phyloP scores from a whole-genome alignment of 1,284 basidiomycete genomes.

The Sphagnurus paluster region DNA sequence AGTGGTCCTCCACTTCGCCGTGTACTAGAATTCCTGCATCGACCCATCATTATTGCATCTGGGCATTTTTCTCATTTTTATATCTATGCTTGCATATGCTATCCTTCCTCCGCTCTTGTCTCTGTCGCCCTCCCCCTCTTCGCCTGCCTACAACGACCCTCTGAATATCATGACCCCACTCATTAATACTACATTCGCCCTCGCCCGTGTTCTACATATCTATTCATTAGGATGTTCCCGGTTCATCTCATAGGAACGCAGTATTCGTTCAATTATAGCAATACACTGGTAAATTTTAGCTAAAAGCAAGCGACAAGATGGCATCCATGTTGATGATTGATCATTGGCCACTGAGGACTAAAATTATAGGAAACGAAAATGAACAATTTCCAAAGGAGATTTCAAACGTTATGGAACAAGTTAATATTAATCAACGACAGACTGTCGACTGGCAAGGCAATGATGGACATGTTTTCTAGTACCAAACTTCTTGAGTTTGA shows the following conservation, averaged over 20 bases:
- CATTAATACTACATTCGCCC: neutral
- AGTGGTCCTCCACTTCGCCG: slow-evolving; percentile 6
- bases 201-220: neutral
- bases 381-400: too few relatives aligned
- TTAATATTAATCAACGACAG: too few relatives aligned
- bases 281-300: too few relatives aligned
- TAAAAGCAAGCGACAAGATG: too few relatives aligned
- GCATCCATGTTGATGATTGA: too few relatives aligned
- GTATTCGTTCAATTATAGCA: neutral
- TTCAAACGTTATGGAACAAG: too few relatives aligned
- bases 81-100: slow-evolving; percentile 11
- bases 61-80: slow-evolving; percentile 8
- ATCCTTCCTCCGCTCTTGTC: neutral
- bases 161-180: neutral
- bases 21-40: slow-evolving; percentile 19
- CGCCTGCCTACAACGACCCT: neutral
- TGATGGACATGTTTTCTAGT: too few relatives aligned
- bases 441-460: too few relatives aligned
- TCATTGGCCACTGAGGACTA: too few relatives aligned
- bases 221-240: neutral
- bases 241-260: neutral
- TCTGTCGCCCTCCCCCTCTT: neutral
- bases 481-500: too few relatives aligned
- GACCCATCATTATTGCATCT: slow-evolving; percentile 4
- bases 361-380: too few relatives aligned